Evolutionary conservation across 148 eudicot species (phyloP).

Genomic region (Selenicereus undatus): DNA sequence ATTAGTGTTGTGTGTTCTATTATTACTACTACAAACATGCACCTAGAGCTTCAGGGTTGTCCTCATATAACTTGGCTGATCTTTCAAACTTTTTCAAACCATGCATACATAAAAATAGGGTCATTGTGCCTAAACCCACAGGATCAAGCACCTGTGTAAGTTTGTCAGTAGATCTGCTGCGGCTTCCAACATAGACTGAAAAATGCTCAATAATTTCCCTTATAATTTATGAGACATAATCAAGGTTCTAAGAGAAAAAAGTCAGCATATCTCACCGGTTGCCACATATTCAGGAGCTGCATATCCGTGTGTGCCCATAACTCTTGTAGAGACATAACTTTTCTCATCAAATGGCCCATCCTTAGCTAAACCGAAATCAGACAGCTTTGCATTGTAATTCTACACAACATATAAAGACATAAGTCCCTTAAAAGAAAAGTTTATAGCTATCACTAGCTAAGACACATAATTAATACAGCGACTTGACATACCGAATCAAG

Average conservation of each 20-base stretch:
- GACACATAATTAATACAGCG: not conserved
- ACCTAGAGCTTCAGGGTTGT: no score
- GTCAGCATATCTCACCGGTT: conserved; percentile 25
- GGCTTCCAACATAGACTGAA: not conserved
- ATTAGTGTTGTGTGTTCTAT: no score
- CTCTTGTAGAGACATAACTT: conserved; percentile 79
- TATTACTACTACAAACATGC: no score
- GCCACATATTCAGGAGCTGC: conserved; percentile 44
- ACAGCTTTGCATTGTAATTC: conserved; percentile 75
- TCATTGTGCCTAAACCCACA: no score
- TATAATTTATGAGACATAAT: no score
- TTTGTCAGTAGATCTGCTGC: no score
- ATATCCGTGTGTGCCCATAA: conserved; percentile 58
- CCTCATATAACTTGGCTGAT: no score
- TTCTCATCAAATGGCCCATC: conserved; percentile 65
- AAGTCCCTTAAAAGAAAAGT: not conserved
- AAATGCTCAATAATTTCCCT: not conserved
- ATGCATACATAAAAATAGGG: not conserved
- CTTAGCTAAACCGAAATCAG: conserved; percentile 90
- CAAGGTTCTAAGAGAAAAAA: not conserved
- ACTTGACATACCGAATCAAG: conserved; percentile 64
- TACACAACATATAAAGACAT: conserved; percentile 19
- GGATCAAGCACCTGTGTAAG: no score
- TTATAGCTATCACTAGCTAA: not conserved
- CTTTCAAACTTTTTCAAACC: not conserved